Base-by-base conservation (phyloP, 2,329 filamentous ascomycete species). In the Leptodontidium sp. region DNA sequence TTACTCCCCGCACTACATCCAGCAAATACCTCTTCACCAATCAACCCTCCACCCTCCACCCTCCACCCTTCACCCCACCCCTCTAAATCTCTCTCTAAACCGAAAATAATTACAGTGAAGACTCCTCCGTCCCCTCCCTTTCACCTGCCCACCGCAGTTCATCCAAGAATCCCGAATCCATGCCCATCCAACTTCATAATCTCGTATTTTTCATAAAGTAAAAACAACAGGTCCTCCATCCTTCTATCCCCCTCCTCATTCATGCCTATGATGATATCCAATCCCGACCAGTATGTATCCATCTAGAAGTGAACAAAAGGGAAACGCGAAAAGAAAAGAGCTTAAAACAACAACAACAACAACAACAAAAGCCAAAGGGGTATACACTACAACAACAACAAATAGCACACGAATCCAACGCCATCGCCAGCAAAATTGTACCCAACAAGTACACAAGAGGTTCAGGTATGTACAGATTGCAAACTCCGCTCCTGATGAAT, bases 271-370 rank as follows among this genome's bases (percentile, higher is more conserved):
- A 61, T 49, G 21, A 21, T 21, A 49, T 61, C 58, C 58, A 61
- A 61, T n/a, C 40, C 58, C 1, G 6, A 6, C 52, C 17, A 29
- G 12, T 47, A 7, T 32, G 21, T 21, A 21, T 21, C 40, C 45
- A 35, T 49, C 24, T 35, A 61, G 58, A 61, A 61, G 58, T 24
- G 29, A 61, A 59, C 55, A 58, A 14, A 58, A 43, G n/a, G 21
- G 21, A 21, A 59, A 26, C n/a, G n/a, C 26, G 15, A 8, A 7
- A 11, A 12, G n/a, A 21, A n/a, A n/a, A 14, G 15, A 50, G 26
- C 15, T 11, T 3, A 8, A 53, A 53, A 24, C 17, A 14, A 11
- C 15, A 26, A n/a, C 21, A 21, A 21, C 21, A 21, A 21, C 21
- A 21, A 38, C 11, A 52, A 40, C 29, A 57, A 58, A 59, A 49